Evolutionary conservation across 1,284 basidiomycete species (phyloP).

Genomic region (Ceratobasidium sp.): DNA sequence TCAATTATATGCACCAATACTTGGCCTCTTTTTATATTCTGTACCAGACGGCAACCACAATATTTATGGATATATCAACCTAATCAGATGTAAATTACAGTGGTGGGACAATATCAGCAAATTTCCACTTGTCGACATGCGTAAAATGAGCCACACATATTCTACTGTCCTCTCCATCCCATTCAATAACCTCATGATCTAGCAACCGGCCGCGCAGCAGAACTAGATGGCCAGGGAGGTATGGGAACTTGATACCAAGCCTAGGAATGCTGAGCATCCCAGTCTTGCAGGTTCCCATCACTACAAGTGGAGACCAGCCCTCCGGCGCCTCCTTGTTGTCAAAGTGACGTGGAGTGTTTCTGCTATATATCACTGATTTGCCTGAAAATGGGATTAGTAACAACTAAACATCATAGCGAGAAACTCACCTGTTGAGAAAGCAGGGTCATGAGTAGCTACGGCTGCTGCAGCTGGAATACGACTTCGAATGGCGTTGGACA

Average conservation of each 20-base stretch:
- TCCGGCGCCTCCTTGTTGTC: constrained; percentile 15
- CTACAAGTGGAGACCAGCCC: constrained; percentile 12
- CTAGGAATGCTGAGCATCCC: constrained; percentile 7
- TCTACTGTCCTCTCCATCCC: constrained; percentile 10
- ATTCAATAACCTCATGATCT: constrained; percentile 18
- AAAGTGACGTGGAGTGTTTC: constrained; percentile 7
- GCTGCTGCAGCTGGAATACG: not conserved
- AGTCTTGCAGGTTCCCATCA: constrained; percentile 18
- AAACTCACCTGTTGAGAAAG: not conserved
- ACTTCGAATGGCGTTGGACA: not conserved
- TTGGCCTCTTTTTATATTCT: too few relatives aligned
- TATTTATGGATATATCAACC: too few relatives aligned
- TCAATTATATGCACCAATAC: too few relatives aligned
- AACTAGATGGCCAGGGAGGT: constrained; percentile 3
- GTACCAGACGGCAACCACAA: too few relatives aligned
- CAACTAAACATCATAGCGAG: not conserved
- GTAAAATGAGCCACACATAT: constrained; percentile 32
- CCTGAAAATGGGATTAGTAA: not conserved
- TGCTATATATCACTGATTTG: not conserved
- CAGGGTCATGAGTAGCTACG: not conserved
- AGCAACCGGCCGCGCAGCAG: constrained; percentile 1
- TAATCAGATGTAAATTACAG: not conserved
- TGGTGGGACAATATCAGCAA: constrained; percentile 4
- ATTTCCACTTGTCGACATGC: constrained; percentile 12
- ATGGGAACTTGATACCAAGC: constrained; percentile 13